A percentile compares a stretch with the other conserved stretches of the same genome.
These are phyloP conservation scores for Aspergillus bertholletiae DNA, from an alignment of 495 filamentous ascomycete species.

Conservation along the genomic window DNA sequence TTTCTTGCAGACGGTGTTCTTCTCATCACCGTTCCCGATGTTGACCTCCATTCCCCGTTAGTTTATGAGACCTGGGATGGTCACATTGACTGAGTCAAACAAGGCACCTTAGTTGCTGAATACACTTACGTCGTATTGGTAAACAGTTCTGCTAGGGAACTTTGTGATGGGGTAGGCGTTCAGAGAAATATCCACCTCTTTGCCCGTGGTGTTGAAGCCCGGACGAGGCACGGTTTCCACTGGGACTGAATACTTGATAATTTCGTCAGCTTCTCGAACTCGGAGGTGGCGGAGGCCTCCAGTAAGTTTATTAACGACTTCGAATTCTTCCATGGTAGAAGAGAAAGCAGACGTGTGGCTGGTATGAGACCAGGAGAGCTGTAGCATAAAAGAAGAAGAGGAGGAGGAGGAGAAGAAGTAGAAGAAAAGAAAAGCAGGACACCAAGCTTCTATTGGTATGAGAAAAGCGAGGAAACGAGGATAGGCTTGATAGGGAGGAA, in stretches of 20 bases:
- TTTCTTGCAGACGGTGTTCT: slow-evolving; percentile 61
- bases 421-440: background rate
- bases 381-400: background rate
- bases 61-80: background rate
- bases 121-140: slow-evolving; percentile 81
- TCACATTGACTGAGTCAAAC: background rate
- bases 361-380: slow-evolving; percentile 1
- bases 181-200: slow-evolving; percentile 52
- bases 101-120: background rate
- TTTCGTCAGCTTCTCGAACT: slow-evolving; percentile 21
- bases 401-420: too few species aligned
- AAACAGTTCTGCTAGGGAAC: slow-evolving; percentile 53
- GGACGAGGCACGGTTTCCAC: slow-evolving; percentile 36
- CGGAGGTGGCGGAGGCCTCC: slow-evolving; percentile 25
- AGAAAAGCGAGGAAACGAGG: slow-evolving; percentile 3
- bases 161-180: slow-evolving; percentile 71
- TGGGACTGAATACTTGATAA: slow-evolving; percentile 26
- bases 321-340: slow-evolving; percentile 18
- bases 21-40: slow-evolving; percentile 60
- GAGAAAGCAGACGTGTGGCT: background rate
- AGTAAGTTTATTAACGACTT: slow-evolving; percentile 17
- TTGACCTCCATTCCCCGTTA: slow-evolving; percentile 44
- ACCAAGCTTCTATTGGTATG: background rate
- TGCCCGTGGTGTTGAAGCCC: slow-evolving; percentile 56
- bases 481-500: background rate